These are phyloP conservation scores for Solanum tarijense DNA, from an alignment of 257 asterid species.

Conservation along the genomic window DNA sequence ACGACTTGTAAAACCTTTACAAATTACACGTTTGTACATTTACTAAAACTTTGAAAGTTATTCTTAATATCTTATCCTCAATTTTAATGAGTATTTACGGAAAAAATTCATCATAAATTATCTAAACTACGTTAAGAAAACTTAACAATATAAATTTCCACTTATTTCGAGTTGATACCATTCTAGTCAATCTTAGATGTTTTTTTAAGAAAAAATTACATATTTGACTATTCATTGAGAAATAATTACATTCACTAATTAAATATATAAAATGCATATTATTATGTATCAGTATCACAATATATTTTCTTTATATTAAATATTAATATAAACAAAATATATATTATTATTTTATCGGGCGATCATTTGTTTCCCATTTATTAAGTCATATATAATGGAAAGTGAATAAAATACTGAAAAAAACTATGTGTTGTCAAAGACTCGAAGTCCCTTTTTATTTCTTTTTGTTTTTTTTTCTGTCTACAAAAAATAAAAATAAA, in stretches of 20 bases:
- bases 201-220: not conserved
- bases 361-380: no score
- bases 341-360: no score
- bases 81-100: not conserved
- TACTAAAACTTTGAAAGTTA: not conserved
- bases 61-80: not conserved
- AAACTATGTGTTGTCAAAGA: not conserved
- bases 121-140: not conserved
- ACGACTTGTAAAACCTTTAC: not conserved
- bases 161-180: not conserved
- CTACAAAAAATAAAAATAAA: not conserved
- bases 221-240: not conserved
- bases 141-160: not conserved
- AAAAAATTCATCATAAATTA: not conserved
- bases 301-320: no score
- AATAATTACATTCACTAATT: not conserved
- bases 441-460: not conserved
- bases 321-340: no score
- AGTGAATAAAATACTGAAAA: not conserved
- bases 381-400: not conserved
- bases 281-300: not conserved
- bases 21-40: not conserved
- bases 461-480: not conserved
- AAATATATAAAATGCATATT: not conserved
- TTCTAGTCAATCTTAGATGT: not conserved